Evolutionary conservation across 2,329 filamentous ascomycete genomes (phyloP), one percentile per base, ranked within the genome.

Genomic region (Graphilbum sp.): DNA sequence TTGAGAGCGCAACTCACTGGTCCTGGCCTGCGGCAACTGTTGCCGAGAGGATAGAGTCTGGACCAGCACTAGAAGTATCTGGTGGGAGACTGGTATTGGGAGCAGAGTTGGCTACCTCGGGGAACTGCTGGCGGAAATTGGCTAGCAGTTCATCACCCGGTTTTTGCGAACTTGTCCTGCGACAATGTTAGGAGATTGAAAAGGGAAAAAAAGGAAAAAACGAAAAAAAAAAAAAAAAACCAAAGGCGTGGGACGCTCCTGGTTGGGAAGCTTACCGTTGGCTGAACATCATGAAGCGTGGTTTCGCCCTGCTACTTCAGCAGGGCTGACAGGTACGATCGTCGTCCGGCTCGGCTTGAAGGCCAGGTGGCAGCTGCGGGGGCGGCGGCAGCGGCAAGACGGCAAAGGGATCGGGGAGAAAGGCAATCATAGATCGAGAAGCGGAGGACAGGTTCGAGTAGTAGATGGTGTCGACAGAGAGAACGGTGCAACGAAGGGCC

Each of bases 41-140:
- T 10, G 35, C 17, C 16, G 37, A 19, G n/a, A 43, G 15, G 15
- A 34, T 16, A 4, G 4, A 23, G 16, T 42, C 33, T 5, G 50
- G 39, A 30, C 53, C 46, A 20, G 50, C 50, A n/a, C n/a, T n/a
- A n/a, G n/a, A n/a, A n/a, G n/a, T n/a, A n/a, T n/a, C n/a, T n/a
- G n/a, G n/a, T n/a, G n/a, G 5, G 56, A 54, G 17, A 52, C 46
- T 18, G 56, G 50, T 35, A 32, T n/a, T 2, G 31, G 33, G 4
- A 12, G 19, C n/a, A 55, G 63, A 63, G 41, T 67, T 64, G 38
- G 69, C 62, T 40, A 69, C 63, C 44, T 87, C 75, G 34, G 84
- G 80, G 52, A 93, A 94, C 48, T 74, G 77, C 51, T 83, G 74
- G 56, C 82, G 82, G 62, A 94, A 94, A 56, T 75, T 77, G 59